Percentiles rank a stretch among this genome's conserved stretches.
Evolutionary conservation across 306 rosid genomes (phyloP).

Genomic region (Medicago arabica): DNA sequence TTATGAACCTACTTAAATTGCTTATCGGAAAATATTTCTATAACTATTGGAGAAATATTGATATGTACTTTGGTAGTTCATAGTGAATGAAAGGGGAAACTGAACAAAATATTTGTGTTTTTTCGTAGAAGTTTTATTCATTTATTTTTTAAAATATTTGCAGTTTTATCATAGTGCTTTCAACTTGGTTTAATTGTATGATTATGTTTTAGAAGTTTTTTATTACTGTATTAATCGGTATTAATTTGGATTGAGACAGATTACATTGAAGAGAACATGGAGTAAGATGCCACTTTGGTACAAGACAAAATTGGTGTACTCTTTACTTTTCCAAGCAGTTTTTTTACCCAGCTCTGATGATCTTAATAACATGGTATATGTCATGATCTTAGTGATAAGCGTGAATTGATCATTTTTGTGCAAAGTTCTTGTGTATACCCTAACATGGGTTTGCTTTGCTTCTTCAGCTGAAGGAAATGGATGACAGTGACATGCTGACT

Average conservation of each 20-base stretch:
- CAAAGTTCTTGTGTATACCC: constrained; percentile 32
- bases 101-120: not conserved
- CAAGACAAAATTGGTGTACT: constrained; percentile 75
- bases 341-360: constrained; percentile 83
- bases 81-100: not conserved
- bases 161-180: constrained; percentile 17
- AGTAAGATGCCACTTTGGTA: constrained; percentile 93
- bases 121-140: not conserved
- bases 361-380: constrained; percentile 77
- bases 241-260: constrained; percentile 57
- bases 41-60: constrained; percentile 7
- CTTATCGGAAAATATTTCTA: not conserved
- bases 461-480: constrained; percentile 87
- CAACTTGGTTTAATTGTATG: constrained; percentile 16
- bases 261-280: constrained; percentile 91
- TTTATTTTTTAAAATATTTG: constrained; percentile 23
- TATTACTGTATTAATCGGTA: constrained; percentile 28
- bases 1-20: constrained; percentile 11
- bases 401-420: constrained; percentile 11
- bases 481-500: constrained; percentile 88
- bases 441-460: constrained; percentile 41
- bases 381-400: constrained; percentile 36
- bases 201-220: constrained; percentile 31
- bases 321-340: constrained; percentile 76
- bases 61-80: not conserved